A percentile compares a stretch with the other conserved stretches of the same genome.
These are phyloP conservation scores for Cystofilobasidium macerans DNA, from an alignment of 768 basidiomycete genomes.

Conservation along the genomic window DNA sequence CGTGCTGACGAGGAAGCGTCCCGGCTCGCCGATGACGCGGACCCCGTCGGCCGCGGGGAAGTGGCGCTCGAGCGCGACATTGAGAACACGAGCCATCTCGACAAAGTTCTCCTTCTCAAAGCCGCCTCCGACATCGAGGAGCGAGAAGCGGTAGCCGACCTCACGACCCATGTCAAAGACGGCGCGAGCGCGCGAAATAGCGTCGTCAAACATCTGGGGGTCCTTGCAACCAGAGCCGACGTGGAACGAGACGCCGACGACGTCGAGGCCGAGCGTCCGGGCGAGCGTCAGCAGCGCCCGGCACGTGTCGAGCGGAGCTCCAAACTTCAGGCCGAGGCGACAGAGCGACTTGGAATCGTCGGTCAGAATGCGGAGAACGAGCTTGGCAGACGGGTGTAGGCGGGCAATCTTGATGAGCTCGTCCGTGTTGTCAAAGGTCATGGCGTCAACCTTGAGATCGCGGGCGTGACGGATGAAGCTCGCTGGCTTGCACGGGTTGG, in stretches of 20 bases:
- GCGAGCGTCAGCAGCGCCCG: constrained; percentile 70
- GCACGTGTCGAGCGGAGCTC: constrained; percentile 73
- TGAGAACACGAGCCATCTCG: constrained; percentile 59
- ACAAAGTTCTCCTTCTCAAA: constrained; percentile 85
- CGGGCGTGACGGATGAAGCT: constrained; percentile 84
- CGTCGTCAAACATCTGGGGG: constrained; percentile 76
- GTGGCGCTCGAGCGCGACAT: constrained; percentile 57
- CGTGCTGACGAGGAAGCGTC: constrained; percentile 80
- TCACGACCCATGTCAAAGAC: constrained; percentile 80
- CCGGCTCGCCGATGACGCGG: constrained; percentile 88
- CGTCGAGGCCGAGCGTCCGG: constrained; percentile 63
- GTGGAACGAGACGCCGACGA: constrained; percentile 93
- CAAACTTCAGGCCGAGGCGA: constrained; percentile 88
- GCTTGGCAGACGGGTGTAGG: constrained; percentile 64
- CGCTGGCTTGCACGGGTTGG: constrained; percentile 95
- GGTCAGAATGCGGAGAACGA: constrained; percentile 89
- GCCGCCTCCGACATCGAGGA: constrained; percentile 92
- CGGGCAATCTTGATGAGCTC: constrained; percentile 87
- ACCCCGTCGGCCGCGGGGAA: constrained; percentile 61
- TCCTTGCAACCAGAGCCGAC: constrained; percentile 97
- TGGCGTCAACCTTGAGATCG: constrained; percentile 66
- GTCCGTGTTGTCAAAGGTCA: constrained; percentile 98
- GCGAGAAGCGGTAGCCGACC: constrained; percentile 65
- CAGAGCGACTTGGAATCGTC: constrained; percentile 94
- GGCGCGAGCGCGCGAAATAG: constrained; percentile 64